phyloP scores from a whole-genome alignment of 129 eudicot genomes.

The Sambucus nigra region DNA sequence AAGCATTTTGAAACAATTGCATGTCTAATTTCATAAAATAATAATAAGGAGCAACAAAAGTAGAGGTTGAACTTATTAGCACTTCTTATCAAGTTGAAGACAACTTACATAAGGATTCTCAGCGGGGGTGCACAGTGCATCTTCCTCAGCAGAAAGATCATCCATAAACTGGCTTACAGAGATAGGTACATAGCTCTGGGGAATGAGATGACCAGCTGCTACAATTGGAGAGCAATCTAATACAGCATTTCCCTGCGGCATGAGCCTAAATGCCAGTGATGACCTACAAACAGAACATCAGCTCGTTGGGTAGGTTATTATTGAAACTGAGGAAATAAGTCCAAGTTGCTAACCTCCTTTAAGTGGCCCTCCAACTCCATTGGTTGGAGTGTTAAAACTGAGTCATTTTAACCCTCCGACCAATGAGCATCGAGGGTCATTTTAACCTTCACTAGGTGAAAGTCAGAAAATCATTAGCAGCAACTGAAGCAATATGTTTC shows the following conservation, averaged over 20 bases:
- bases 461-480: not conserved
- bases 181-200: slow-evolving; percentile 88
- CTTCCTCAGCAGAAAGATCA: slow-evolving; percentile 89
- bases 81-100: not conserved
- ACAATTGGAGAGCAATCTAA: slow-evolving; percentile 77
- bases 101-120: slow-evolving; percentile 65
- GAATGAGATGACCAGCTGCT: slow-evolving; percentile 90
- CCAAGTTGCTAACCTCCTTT: too few relatives aligned
- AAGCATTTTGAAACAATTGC: too few relatives aligned
- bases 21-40: too few relatives aligned
- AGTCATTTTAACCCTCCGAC: too few relatives aligned
- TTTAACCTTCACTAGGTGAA: too few relatives aligned
- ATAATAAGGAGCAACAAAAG: not conserved
- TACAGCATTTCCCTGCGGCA: slow-evolving; percentile 90
- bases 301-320: slow-evolving; percentile 2
- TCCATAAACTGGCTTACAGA: slow-evolving; percentile 99
- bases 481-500: slow-evolving; percentile 4
- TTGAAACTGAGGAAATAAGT: slow-evolving; percentile 5
- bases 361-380: too few relatives aligned
- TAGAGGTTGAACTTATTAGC: slow-evolving; percentile 1
- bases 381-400: too few relatives aligned
- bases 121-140: slow-evolving; percentile 35
- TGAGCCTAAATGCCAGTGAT: slow-evolving; percentile 86
- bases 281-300: slow-evolving; percentile 38
- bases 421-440: too few relatives aligned